Evolutionary conservation across 306 rosid genomes (phyloP).

Genomic region (Castanopsis chinensis): DNA sequence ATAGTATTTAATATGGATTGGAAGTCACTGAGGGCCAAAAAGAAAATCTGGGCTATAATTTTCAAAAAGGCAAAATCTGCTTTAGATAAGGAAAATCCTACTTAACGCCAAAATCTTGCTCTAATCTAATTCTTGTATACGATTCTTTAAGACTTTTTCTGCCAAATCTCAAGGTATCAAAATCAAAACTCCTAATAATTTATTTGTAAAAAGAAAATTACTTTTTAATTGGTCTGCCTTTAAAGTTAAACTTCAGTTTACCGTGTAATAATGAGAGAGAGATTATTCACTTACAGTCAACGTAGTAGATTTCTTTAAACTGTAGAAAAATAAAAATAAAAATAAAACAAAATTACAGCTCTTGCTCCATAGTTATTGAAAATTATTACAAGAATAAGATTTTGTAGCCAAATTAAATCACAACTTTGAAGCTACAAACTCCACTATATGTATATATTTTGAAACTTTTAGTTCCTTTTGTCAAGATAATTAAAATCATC

Average conservation of each 20-base stretch:
- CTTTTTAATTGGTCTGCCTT: background rate
- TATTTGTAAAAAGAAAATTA: background rate
- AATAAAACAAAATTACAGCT: background rate
- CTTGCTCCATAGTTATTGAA: background rate
- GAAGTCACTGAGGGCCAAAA: conserved; percentile 42
- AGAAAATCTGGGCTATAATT: background rate
- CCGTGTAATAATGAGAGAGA: background rate
- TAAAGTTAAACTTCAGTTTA: background rate
- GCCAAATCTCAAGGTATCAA: background rate
- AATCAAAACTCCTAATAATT: background rate
- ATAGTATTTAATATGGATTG: conserved; percentile 20
- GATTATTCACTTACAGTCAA: background rate
- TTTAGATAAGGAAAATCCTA: conserved; percentile 10
- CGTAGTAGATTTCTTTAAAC: background rate
- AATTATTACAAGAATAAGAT: background rate
- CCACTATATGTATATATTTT: no score
- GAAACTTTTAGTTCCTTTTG: no score
- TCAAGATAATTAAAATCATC: no score
- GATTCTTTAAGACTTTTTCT: conserved; percentile 3
- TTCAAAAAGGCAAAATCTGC: conserved; percentile 26
- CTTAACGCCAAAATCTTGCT: background rate
- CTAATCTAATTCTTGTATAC: background rate
- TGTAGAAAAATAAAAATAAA: background rate
- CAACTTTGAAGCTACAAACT: no score
- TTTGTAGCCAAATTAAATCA: background rate